Evolutionary conservation across 345 rosid genomes (phyloP), one percentile per base, ranked within the genome.

Genomic region (Salix koriyanagi): DNA sequence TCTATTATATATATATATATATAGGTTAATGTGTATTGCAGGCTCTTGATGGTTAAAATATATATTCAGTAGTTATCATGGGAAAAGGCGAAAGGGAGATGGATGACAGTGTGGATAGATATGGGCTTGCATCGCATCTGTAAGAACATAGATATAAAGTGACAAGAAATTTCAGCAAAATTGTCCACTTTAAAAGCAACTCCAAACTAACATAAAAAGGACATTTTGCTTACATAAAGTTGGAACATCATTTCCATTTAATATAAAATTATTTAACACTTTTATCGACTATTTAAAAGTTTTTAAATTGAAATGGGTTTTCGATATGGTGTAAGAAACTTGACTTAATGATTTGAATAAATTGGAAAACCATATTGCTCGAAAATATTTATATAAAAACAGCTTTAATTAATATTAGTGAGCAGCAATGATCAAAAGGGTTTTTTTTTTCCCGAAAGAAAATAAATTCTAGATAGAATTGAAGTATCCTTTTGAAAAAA

Each of bases 401-500:
- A 34, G 36, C 36, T 36, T 36, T 5, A 36, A 36, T 36, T 36
- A 46, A 14, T 14, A 46, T 46, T 2, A 0, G 50, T 14, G 18
- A 46, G 14, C 18, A 46, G 2, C 9, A 2, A 46, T 46, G 15
- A 46, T 46, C 18, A 46, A 58, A 10, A 54, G 21, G 60, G 7
- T 9, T 32, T 32, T n/a, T n/a, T 8, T 48, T 52, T 52, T 44
- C 52, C 23, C 14, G 69, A 76, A 78, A n/a, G 76, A 62, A 72
- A 73, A n/a, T n/a, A n/a, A 58, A 54, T 37, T 74, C 58, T 71
- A 77, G 73, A 34, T 60, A 65, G 41, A 69, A 66, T 37, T 58
- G 61, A 34, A 48, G 39, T 28, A 28, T 70, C 52, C 41, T 34
- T 72, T 71, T 77, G 54, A 42, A 28, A 28, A 36, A 70, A 74